Evolutionary conservation across 2,329 filamentous ascomycete species (phyloP).

Genomic region (Podosphaera aphanis): DNA sequence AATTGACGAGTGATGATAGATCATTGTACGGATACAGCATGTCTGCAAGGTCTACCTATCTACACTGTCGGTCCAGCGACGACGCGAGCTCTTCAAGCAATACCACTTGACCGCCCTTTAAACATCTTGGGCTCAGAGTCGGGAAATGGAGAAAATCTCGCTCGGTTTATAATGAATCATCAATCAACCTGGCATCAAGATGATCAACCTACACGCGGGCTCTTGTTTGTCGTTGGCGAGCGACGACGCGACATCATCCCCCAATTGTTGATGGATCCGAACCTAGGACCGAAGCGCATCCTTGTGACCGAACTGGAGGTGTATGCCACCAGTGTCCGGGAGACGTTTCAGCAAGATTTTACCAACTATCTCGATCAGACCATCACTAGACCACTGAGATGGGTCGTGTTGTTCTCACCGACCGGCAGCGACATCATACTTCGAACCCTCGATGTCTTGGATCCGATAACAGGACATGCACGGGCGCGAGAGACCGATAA

Average conservation of each 20-base stretch:
- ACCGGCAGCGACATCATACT: conserved; percentile 40
- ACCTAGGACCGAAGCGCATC: conserved; percentile 28
- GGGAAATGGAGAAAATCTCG: conserved; percentile 64
- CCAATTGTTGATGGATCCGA: conserved; percentile 41
- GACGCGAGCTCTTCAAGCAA: conserved; percentile 43
- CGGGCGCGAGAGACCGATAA: conserved; percentile 9
- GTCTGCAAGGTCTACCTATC: conserved; percentile 33
- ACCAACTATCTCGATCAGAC: conserved; percentile 24
- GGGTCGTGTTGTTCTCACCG: conserved; percentile 56
- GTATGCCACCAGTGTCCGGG: conserved; percentile 69
- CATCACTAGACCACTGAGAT: conserved; percentile 23
- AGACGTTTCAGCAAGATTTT: conserved; percentile 51
- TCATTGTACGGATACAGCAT: conserved; percentile 21
- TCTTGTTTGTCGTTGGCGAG: conserved; percentile 80
- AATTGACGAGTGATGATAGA: conserved; percentile 2
- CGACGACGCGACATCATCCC: conserved; percentile 79
- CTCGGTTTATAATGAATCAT: conserved; percentile 54
- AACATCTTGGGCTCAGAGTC: conserved; percentile 57
- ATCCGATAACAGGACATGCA: conserved; percentile 22
- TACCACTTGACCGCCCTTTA: conserved; percentile 26
- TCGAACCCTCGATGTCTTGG: conserved; percentile 26
- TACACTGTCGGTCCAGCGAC: conserved; percentile 70
- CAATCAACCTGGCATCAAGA: conserved; percentile 33
- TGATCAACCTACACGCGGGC: conserved; percentile 25
- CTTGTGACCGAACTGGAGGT: conserved; percentile 57